These are phyloP conservation scores for Erigeron philadelphicus DNA, from an alignment of 140 eudicot species.

Conservation along the genomic window DNA sequence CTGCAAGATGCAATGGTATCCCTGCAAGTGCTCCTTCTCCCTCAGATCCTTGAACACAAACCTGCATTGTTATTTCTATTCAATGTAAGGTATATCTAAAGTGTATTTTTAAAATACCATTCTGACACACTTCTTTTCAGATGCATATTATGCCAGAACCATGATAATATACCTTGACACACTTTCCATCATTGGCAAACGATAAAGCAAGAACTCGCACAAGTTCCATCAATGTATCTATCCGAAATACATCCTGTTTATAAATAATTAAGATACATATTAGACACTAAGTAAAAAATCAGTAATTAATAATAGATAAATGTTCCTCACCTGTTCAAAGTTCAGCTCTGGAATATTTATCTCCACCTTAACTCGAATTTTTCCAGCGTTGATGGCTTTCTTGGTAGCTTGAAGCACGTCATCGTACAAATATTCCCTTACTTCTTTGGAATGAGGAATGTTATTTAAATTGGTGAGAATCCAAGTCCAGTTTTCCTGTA, in stretches of 20 bases:
- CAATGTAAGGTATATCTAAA: neutral
- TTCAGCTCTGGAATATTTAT: slow-evolving; percentile 93
- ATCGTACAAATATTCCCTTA: slow-evolving; percentile 85
- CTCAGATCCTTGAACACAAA: slow-evolving; percentile 99
- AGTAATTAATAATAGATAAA: slow-evolving; percentile 6
- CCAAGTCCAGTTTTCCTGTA: slow-evolving; percentile 86
- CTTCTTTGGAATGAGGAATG: slow-evolving; percentile 95
- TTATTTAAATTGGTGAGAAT: slow-evolving; percentile 94
- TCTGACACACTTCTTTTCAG: neutral
- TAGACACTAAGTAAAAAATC: slow-evolving; percentile 16
- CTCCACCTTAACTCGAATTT: slow-evolving; percentile 83
- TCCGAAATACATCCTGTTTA: slow-evolving; percentile 93
- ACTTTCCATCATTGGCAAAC: slow-evolving; percentile 98
- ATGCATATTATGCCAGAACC: neutral
- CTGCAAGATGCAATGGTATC: slow-evolving; percentile 95
- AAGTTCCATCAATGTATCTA: slow-evolving; percentile 97
- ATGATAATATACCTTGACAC: slow-evolving; percentile 59
- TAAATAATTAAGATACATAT: slow-evolving; percentile 22
- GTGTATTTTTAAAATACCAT: slow-evolving; percentile 5
- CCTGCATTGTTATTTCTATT: slow-evolving; percentile 41
- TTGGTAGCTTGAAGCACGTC: slow-evolving; percentile 93
- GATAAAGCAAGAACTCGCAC: slow-evolving; percentile 81
- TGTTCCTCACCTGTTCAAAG: slow-evolving; percentile 68
- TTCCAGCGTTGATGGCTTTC: slow-evolving; percentile 85
- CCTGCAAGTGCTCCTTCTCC: slow-evolving; percentile 98